Evolutionary conservation across 2,329 filamentous ascomycete genomes (phyloP).

Genomic region (Pyrenochaeta sp.): DNA sequence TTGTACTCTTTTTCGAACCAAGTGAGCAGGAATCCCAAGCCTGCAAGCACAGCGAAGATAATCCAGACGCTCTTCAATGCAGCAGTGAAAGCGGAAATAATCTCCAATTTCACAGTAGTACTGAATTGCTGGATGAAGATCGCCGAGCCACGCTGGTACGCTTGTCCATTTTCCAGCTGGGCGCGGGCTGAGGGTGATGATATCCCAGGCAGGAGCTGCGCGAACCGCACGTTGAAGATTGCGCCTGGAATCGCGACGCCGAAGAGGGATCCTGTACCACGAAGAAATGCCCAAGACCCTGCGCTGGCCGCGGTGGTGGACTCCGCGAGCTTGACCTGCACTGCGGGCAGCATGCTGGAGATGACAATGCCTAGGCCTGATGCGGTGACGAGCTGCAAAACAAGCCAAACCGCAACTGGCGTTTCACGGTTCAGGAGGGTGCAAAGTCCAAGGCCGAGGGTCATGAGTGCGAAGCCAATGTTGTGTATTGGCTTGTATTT

Average conservation of each 20-base stretch:
- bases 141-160: slow-evolving; percentile 35
- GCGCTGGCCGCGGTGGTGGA: slow-evolving; percentile 24
- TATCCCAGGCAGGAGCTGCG: slow-evolving; percentile 17
- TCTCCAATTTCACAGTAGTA: slow-evolving; percentile 23
- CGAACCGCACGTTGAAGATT: slow-evolving; percentile 38
- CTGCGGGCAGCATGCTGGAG: slow-evolving; percentile 37
- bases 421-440: slow-evolving; percentile 19
- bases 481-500: slow-evolving; percentile 38
- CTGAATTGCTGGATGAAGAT: slow-evolving; percentile 30
- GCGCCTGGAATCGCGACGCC: slow-evolving; percentile 40
- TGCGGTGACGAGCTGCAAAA: slow-evolving; percentile 33
- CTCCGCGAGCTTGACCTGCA: slow-evolving; percentile 38
- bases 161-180: slow-evolving; percentile 27
- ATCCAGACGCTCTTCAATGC: slow-evolving; percentile 50
- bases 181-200: slow-evolving; percentile 6
- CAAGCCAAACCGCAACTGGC: slow-evolving; percentile 21
- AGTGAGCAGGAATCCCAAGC: slow-evolving; percentile 41
- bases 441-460: slow-evolving; percentile 28
- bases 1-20: slow-evolving; percentile 48
- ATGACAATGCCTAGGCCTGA: slow-evolving; percentile 35
- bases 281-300: slow-evolving; percentile 40
- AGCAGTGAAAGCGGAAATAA: slow-evolving; percentile 44
- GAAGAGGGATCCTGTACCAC: slow-evolving; percentile 35
- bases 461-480: slow-evolving; percentile 29
- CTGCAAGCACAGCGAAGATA: slow-evolving; percentile 43